phyloP scores from a whole-genome alignment of 1,139 yeast genomes.

The Casaregolazyma suthepensis region DNA sequence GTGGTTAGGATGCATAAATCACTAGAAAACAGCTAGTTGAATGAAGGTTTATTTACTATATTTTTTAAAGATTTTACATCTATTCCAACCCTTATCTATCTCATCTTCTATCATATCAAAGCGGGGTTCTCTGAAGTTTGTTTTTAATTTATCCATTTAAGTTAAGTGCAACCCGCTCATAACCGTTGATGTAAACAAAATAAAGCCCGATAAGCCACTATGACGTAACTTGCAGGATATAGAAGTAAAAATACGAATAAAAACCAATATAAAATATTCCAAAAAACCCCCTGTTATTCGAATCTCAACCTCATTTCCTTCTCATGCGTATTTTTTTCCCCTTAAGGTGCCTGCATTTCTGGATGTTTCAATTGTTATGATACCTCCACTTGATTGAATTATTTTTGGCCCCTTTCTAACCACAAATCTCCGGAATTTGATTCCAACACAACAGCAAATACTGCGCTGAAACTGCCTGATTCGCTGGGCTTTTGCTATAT shows the following conservation, averaged over 20 bases:
- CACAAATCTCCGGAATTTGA: background rate
- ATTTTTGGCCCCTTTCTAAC: background rate
- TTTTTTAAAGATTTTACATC: too few species aligned
- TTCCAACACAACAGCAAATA: background rate
- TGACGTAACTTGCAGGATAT: background rate
- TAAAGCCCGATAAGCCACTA: background rate
- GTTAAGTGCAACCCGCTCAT: background rate
- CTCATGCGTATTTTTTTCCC: background rate
- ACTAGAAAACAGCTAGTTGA: background rate
- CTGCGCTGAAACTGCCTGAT: background rate
- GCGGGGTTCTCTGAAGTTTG: background rate
- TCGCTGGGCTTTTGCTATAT: background rate
- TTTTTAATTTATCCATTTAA: background rate
- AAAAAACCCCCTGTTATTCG: too few species aligned
- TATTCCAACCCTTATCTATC: background rate
- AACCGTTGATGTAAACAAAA: background rate
- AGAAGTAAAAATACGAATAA: background rate
- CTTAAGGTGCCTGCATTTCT: background rate
- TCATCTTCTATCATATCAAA: background rate
- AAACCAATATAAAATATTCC: too few species aligned
- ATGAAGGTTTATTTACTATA: too few species aligned
- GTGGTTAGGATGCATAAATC: background rate
- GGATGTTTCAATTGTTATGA: background rate
- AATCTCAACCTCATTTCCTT: background rate
- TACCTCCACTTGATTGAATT: background rate